Base-by-base conservation (phyloP, 2,329 filamentous ascomycete species). In the Capronia americana region DNA sequence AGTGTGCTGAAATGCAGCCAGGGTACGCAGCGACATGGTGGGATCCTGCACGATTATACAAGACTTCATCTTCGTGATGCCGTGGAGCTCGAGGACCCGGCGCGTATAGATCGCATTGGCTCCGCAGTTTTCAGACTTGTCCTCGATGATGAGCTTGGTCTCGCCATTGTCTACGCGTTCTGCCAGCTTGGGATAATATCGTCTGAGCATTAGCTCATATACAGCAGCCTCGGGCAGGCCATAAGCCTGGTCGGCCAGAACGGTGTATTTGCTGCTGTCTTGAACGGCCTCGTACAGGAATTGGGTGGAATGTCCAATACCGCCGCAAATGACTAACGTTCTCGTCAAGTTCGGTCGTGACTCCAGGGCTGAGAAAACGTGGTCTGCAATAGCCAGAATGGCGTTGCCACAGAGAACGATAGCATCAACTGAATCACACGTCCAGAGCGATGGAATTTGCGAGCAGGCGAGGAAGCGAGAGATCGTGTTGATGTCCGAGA, bases 71-170 rank as follows among this genome's bases (percentile, higher is more conserved):
- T 46, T 55, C 0, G 61, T 34, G 1, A 79, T 56, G 0, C 72
- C 73, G 6, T 71, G 68, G 2, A 57, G 63, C n/a, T 79, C 75
- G 1, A 83, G 74, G 4, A 81, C 61, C 7, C 74, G 73, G 4
- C 74, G 70, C 23, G 76, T 78, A 50, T 80, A 74, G 1, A 70
- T 70, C 4, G 81, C 81, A 68, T 83, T 83, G 12, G 77, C 76
- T 17, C 81, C 81, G 67, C 81, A 82, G 64, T 83, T 83, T 0
- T 80, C 82, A 0, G 79, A 82, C n/a, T 75, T 65, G 53, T 81
- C 77, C 64, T 83, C 81, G 7, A 82, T 61, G 2, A 82, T 70
- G 23, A 82, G 73, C 7, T 61, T 70, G 20, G 76, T 75, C 11
- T 75, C 73, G 14, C 65, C 51, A 2, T 58, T 66, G 11, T 63